Base-by-base conservation (phyloP, 176 grass and related monocot genomes). In the Ananas comosus region DNA sequence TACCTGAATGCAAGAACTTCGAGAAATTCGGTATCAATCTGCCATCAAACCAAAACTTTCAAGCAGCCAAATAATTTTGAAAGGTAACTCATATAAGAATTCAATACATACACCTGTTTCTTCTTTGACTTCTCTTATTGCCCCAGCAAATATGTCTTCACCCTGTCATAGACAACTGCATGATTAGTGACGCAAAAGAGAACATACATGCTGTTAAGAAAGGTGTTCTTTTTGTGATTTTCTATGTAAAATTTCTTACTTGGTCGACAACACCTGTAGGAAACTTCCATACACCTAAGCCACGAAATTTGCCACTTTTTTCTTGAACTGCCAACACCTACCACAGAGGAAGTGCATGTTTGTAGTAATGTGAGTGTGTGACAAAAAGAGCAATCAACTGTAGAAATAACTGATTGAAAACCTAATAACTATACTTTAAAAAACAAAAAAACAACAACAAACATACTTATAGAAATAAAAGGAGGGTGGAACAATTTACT, bases 1-100 rank as follows among this genome's bases (percentile, higher is more conserved):
- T 90, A 96, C 93, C 93, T 92, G 80, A 97, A 97, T 53, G 80
- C 94, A 68, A 97, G 74, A 49, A 93, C 89, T 84, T 97, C 94
- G 22, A 97, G 52, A 79, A 97, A 93, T 85, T 97, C 89, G 51
- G 89, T 69, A 71, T 93, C 89, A 65, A 97, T 79, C 94, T 92
- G 89, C 79, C 17, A 80, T 61, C 79, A 67, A 56, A 75, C 63
- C 47, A 42, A 77, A 51, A 52, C 3, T 18, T 59, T 59, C 19
- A 59, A 18, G 13, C n/a, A 4, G 19, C 54, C 19, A 18, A 17
- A 59, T 59, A 9, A 59, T 17, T 59, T 13, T 59, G 54, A 59
- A 59, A 59, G 16, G 10, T 21, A 59, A 59, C 19, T 59, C 19
- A 21, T 18, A 59, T 14, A 59, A 9, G 54, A 9, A 59, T 59